Base-by-base conservation (phyloP, 495 filamentous ascomycete genomes). In the Antarctomyces pellizariae region DNA sequence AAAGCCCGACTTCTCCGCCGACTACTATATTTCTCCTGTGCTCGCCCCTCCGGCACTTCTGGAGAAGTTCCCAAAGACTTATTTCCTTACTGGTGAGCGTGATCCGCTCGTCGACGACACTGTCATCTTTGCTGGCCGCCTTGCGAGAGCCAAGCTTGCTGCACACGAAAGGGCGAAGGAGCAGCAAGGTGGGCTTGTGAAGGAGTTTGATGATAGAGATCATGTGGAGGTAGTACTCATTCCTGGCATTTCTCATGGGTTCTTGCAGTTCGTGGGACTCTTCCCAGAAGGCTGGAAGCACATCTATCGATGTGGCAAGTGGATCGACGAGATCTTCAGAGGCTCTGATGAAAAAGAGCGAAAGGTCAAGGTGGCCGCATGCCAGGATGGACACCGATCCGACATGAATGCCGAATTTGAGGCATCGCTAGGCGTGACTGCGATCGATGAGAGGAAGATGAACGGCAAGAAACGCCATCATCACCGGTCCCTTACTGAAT, bases 31-130 rank as follows among this genome's bases (percentile, higher is more conserved):
- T 5, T 86, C 71, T 0, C 89, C 86, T 1, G 68, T 93, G 10
- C 59, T 91, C 3, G 82, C 86, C 0, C 89, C 86, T 0, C 83
- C 92, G 36, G 52, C 59, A 1, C 53, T 95, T 2, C 62, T 97
- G 2, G 63, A 72, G 16, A 51, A 59, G 3, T 95, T 95, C 43
- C 86, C 86, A 2, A 89, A 84, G 40, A 83, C 75, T 0, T 90
- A 79, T 41, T 76, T 97, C 45, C 53, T 93, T 2, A 95, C 86
- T 0, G 86, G 86, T 28, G 86, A 97, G 46, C 72, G 84, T 16
- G 86, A 97, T 40, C 86, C 86, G 1, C 52, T 97, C 0, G 84
- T 93, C 2, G 86, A 97, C 41, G 86, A 97, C 48, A 97, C 86
- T 0, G 76, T 90, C 2, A 78, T 97, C 31, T 91, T 97, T 36